Evolutionary conservation across 257 asterid species (phyloP).

Genomic region (Solanum commersonii): DNA sequence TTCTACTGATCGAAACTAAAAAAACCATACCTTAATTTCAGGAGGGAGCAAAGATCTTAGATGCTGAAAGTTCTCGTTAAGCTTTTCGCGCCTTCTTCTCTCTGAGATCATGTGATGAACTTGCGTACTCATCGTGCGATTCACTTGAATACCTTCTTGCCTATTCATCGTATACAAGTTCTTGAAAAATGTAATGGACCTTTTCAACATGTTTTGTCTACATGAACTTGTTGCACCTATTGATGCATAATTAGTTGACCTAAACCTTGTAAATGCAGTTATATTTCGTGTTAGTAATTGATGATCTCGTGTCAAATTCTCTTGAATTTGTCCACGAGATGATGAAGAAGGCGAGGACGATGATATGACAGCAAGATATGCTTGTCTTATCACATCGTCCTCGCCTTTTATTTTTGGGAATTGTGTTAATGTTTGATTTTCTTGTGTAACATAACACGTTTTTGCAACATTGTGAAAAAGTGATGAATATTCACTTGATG

Average conservation of each 20-base stretch:
- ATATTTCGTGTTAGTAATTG: background rate
- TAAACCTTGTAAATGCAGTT: background rate
- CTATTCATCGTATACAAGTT: conserved; percentile 18
- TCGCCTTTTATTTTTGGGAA: conserved; percentile 41
- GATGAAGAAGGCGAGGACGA: conserved; percentile 12
- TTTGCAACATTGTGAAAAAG: background rate
- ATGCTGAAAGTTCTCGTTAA: conserved; percentile 58
- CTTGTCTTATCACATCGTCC: conserved; percentile 43
- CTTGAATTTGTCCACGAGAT: conserved; percentile 5
- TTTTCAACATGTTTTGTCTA: conserved; percentile 33
- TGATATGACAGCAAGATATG: conserved; percentile 49
- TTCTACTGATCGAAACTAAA: background rate
- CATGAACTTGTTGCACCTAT: background rate
- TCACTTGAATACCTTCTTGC: conserved; percentile 13
- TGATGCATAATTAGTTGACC: background rate
- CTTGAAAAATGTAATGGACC: conserved; percentile 42
- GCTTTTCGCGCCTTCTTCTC: conserved; percentile 50
- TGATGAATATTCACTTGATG: background rate
- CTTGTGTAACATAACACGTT: background rate
- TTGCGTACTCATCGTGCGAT: conserved; percentile 30
- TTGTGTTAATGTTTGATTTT: conserved; percentile 4
- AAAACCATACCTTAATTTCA: conserved; percentile 46
- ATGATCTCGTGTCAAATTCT: background rate
- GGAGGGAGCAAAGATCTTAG: conserved; percentile 74
- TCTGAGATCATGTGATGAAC: conserved; percentile 71